phyloP scores from a whole-genome alignment of 129 eudicot species.

The Silybum marianum region DNA sequence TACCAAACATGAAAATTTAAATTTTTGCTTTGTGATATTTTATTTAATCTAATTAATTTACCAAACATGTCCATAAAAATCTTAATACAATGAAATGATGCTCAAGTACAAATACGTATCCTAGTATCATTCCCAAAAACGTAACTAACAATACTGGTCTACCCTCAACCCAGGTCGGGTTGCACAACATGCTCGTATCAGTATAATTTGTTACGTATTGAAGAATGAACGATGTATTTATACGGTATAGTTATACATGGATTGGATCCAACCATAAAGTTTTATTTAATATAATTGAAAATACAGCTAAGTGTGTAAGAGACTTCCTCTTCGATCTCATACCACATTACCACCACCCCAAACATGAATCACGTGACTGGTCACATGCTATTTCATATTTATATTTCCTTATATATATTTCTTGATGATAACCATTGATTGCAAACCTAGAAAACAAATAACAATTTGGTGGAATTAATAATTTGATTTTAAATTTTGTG shows the following conservation, averaged over 20 bases:
- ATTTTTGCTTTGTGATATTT: no score
- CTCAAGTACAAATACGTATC: no score
- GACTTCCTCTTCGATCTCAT: constrained; percentile 26
- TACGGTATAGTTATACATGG: neutral
- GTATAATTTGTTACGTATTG: neutral
- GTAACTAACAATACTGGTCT: no score
- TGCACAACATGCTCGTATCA: neutral
- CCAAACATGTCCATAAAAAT: no score
- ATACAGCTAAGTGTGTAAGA: constrained; percentile 45
- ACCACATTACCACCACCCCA: constrained; percentile 4
- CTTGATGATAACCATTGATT: neutral
- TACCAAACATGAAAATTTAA: no score
- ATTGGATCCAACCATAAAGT: neutral
- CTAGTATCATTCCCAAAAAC: no score
- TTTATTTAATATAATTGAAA: neutral
- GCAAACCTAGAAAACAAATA: neutral
- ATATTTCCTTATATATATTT: neutral
- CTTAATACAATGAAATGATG: no score
- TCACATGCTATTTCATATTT: constrained; percentile 28
- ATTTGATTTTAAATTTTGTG: neutral
- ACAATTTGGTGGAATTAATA: neutral
- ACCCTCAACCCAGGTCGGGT: neutral
- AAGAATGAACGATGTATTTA: neutral
- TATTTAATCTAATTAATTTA: no score
- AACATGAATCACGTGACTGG: constrained; percentile 38